Evolutionary conservation across 768 basidiomycete genomes (phyloP).

Genomic region (Phanerochaete carnosa): DNA sequence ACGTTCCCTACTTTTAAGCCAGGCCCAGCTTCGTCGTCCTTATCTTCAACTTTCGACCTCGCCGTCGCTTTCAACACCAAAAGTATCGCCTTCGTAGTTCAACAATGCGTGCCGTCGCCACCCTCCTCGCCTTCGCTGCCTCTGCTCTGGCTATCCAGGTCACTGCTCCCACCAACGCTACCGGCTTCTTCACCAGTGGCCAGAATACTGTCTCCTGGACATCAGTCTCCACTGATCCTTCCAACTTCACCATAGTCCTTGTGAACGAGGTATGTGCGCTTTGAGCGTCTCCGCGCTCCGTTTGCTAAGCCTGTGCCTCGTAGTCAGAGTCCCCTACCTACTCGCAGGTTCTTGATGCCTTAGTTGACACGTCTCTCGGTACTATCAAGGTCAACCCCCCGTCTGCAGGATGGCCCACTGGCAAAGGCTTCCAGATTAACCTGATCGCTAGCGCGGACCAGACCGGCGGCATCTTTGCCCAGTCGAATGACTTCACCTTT

Average conservation of each 20-base stretch:
- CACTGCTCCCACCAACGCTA: slow-evolving; percentile 40
- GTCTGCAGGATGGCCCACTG: slow-evolving; percentile 63
- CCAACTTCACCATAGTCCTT: slow-evolving; percentile 68
- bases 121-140: slow-evolving; percentile 46
- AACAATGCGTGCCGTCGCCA: slow-evolving; percentile 40
- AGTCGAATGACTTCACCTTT: slow-evolving; percentile 64
- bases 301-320: slow-evolving; percentile 5
- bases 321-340: slow-evolving; percentile 36
- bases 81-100: slow-evolving; percentile 7
- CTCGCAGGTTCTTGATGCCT: slow-evolving; percentile 49
- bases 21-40: not conserved
- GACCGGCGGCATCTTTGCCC: slow-evolving; percentile 58
- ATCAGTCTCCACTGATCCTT: slow-evolving; percentile 61
- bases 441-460: slow-evolving; percentile 49
- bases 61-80: not conserved
- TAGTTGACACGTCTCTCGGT: slow-evolving; percentile 47
- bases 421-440: slow-evolving; percentile 67
- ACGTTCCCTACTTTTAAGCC: slow-evolving; percentile 10
- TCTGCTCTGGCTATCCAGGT: slow-evolving; percentile 64
- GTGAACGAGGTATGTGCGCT: slow-evolving; percentile 51
- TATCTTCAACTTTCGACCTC: not conserved
- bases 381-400: slow-evolving; percentile 47
- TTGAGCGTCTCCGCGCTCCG: not conserved
- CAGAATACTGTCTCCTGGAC: slow-evolving; percentile 57
- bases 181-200: slow-evolving; percentile 58